These are phyloP conservation scores for Lichina pygmaea DNA, from an alignment of 495 filamentous ascomycete genomes.

Conservation along the genomic window DNA sequence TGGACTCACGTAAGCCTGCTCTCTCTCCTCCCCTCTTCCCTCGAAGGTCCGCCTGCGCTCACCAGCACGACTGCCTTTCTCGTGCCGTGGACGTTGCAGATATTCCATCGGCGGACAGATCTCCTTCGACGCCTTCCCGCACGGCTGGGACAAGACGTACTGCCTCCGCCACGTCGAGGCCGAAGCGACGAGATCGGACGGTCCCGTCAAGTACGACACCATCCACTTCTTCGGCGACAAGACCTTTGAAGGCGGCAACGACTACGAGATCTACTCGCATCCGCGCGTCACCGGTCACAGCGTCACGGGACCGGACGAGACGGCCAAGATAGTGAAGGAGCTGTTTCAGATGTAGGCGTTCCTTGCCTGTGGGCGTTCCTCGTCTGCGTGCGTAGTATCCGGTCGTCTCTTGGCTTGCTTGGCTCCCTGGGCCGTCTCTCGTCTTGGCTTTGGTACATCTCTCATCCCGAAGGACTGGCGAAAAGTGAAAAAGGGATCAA, in stretches of 20 bases:
- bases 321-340: slow-evolving; percentile 45
- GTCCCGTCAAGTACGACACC: slow-evolving; percentile 41
- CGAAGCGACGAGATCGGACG: slow-evolving; percentile 41
- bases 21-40: slow-evolving; percentile 1
- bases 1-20: slow-evolving; percentile 47
- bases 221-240: slow-evolving; percentile 99
- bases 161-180: slow-evolving; percentile 66
- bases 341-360: slow-evolving; percentile 37
- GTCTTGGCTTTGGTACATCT: no score
- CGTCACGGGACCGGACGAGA: slow-evolving; percentile 61
- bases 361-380: neutral
- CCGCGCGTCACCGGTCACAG: slow-evolving; percentile 56
- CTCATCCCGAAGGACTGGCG: no score
- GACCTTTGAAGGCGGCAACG: slow-evolving; percentile 67
- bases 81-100: slow-evolving; percentile 13
- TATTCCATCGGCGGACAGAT: slow-evolving; percentile 92
- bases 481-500: no score
- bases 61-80: neutral
- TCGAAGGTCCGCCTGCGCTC: neutral
- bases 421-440: neutral
- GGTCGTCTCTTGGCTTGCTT: neutral
- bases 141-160: slow-evolving; percentile 97
- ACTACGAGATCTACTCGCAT: slow-evolving; percentile 79
- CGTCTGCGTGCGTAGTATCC: no score
- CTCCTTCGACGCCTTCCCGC: slow-evolving; percentile 93